These are phyloP conservation scores for Myriosclerotinia duriaeana DNA, from an alignment of 2,329 filamentous ascomycete species.

Conservation along the genomic window DNA sequence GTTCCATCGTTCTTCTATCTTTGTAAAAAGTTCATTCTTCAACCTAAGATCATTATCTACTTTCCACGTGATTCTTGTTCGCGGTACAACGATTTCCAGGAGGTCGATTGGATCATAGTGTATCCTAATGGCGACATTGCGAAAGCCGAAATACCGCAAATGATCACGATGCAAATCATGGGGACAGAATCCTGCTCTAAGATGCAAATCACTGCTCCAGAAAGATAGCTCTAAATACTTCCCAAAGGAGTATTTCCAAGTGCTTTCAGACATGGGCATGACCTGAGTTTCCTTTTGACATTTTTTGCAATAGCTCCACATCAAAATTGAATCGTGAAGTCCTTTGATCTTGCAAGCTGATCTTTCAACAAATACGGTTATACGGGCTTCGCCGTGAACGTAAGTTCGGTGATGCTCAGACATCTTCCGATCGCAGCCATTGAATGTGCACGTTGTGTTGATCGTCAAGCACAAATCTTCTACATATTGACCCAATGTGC, in stretches of 20 bases:
- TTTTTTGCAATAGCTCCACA: slow-evolving; percentile 96
- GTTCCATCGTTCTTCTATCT: slow-evolving; percentile 77
- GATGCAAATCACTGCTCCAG: slow-evolving; percentile 82
- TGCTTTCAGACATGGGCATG: slow-evolving; percentile 86
- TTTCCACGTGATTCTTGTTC: slow-evolving; percentile 92
- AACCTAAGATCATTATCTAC: slow-evolving; percentile 89
- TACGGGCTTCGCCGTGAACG: slow-evolving; percentile 90
- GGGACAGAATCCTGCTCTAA: slow-evolving; percentile 72
- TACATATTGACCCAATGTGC: slow-evolving; percentile 90
- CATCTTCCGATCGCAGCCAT: slow-evolving; percentile 86
- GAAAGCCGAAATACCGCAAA: slow-evolving; percentile 86
- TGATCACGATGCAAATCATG: slow-evolving; percentile 94
- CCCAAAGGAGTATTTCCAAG: slow-evolving; percentile 97
- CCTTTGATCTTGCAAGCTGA: slow-evolving; percentile 65
- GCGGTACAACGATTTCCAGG: slow-evolving; percentile 89
- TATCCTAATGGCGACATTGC: slow-evolving; percentile 80
- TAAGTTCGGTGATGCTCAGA: slow-evolving; percentile 93
- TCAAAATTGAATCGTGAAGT: slow-evolving; percentile 75
- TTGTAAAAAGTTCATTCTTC: slow-evolving; percentile 86
- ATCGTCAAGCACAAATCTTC: slow-evolving; percentile 82
- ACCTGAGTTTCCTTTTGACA: slow-evolving; percentile 89
- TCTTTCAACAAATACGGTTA: slow-evolving; percentile 86
- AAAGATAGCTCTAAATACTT: slow-evolving; percentile 98
- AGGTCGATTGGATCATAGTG: slow-evolving; percentile 92
- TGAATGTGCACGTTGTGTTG: slow-evolving; percentile 74